These are phyloP conservation scores for Corchorus olitorius DNA, from an alignment of 345 rosid genomes.

Conservation along the genomic window DNA sequence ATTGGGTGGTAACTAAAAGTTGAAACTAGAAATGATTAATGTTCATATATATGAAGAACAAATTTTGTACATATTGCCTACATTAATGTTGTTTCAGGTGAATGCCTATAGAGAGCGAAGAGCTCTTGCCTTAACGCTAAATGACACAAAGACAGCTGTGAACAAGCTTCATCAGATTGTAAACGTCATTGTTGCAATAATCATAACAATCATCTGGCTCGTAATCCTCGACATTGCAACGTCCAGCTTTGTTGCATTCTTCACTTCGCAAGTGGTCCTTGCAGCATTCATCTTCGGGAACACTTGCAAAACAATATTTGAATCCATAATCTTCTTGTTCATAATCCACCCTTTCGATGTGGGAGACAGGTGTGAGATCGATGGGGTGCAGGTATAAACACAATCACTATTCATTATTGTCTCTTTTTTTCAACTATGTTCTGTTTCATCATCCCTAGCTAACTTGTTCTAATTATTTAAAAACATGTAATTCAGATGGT, in stretches of 20 bases:
- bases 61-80: not conserved
- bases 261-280: conserved; percentile 79
- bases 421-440: too few species aligned
- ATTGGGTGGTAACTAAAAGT: conserved; percentile 70
- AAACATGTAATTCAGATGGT: conserved; percentile 27
- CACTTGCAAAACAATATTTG: conserved; percentile 84
- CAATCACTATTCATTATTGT: too few species aligned
- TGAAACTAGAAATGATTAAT: not conserved
- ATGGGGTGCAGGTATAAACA: conserved; percentile 66
- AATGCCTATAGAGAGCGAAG: conserved; percentile 87
- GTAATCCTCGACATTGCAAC: conserved; percentile 76
- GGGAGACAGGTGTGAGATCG: conserved; percentile 90
- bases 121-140: conserved; percentile 91
- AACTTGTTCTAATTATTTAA: not conserved
- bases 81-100: conserved; percentile 47
- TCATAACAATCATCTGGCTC: conserved; percentile 65
- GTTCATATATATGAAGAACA: not conserved
- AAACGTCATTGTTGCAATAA: conserved; percentile 46
- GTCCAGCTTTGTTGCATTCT: conserved; percentile 55
- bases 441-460: not conserved
- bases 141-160: conserved; percentile 93
- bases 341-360: conserved; percentile 93
- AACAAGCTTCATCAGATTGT: conserved; percentile 80
- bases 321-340: conserved; percentile 87
- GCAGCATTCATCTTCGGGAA: conserved; percentile 90